phyloP scores from a whole-genome alignment of 2,329 filamentous ascomycete species.

The Gliomastix tumulicola region DNA sequence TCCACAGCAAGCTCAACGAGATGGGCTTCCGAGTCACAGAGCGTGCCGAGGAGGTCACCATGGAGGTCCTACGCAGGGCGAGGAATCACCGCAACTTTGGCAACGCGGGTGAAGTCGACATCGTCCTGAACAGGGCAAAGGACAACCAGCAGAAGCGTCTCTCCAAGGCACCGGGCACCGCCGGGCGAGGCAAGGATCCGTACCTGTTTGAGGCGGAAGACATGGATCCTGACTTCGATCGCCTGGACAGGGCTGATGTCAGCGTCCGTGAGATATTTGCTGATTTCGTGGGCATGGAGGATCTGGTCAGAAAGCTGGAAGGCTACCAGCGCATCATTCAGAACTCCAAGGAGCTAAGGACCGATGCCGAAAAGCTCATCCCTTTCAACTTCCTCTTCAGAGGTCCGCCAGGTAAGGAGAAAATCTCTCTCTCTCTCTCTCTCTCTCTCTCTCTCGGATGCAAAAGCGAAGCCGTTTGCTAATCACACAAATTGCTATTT shows the following conservation, averaged over 20 bases:
- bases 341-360: constrained; percentile 15
- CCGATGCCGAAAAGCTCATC: too few relatives aligned
- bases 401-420: constrained; percentile 53
- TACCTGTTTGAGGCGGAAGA: constrained; percentile 69
- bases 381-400: constrained; percentile 63
- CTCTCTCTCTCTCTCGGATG: too few relatives aligned
- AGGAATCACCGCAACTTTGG: constrained; percentile 64
- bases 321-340: constrained; percentile 47
- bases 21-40: constrained; percentile 46
- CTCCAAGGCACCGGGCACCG: too few relatives aligned
- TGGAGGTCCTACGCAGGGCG: constrained; percentile 51
- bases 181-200: constrained; percentile 8
- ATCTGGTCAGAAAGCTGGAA: constrained; percentile 43
- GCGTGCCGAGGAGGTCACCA: constrained; percentile 42
- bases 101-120: constrained; percentile 69
- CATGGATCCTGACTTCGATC: constrained; percentile 59
- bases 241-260: constrained; percentile 28
- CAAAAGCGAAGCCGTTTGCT: too few relatives aligned
- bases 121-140: constrained; percentile 52
- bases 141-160: constrained; percentile 19
- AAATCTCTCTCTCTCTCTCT: too few relatives aligned
- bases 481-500: too few relatives aligned
- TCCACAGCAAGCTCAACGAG: constrained; percentile 56
- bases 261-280: constrained; percentile 49
- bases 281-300: constrained; percentile 50